Percentiles rank a stretch among this genome's conserved stretches.
Conservation (phyloP, 345 rosid genomes). For the Kandelia obovata region DNA sequence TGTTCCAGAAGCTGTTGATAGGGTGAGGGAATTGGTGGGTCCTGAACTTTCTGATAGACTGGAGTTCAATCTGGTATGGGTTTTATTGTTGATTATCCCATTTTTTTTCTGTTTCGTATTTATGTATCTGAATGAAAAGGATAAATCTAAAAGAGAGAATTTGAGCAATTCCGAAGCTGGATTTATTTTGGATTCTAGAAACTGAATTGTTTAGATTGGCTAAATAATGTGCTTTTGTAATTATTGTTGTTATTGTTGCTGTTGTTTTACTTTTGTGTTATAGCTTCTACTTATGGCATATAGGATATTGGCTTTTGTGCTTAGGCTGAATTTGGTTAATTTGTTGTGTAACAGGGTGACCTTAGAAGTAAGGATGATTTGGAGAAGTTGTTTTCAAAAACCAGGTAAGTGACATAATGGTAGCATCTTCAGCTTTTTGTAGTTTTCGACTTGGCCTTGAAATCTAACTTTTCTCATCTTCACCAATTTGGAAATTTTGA, state of each 20-base stretch:
- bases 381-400: constrained; percentile 69
- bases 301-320: not conserved
- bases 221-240: no score
- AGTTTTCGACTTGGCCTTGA: not conserved
- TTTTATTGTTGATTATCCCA: not conserved
- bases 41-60: constrained; percentile 65
- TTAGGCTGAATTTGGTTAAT: not conserved
- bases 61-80: constrained; percentile 61
- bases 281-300: not conserved
- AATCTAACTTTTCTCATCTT: not conserved
- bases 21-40: constrained; percentile 76
- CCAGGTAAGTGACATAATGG: constrained; percentile 39
- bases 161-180: not conserved
- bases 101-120: not conserved
- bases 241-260: no score
- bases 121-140: not conserved
- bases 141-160: no score
- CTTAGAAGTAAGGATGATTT: constrained; percentile 75
- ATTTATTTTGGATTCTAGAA: not conserved
- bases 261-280: not conserved
- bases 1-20: constrained; percentile 62
- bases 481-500: not conserved
- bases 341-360: constrained; percentile 67
- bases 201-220: not conserved
- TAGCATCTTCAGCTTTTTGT: not conserved